phyloP scores from a whole-genome alignment of 306 rosid genomes.

The Senna siamea region DNA sequence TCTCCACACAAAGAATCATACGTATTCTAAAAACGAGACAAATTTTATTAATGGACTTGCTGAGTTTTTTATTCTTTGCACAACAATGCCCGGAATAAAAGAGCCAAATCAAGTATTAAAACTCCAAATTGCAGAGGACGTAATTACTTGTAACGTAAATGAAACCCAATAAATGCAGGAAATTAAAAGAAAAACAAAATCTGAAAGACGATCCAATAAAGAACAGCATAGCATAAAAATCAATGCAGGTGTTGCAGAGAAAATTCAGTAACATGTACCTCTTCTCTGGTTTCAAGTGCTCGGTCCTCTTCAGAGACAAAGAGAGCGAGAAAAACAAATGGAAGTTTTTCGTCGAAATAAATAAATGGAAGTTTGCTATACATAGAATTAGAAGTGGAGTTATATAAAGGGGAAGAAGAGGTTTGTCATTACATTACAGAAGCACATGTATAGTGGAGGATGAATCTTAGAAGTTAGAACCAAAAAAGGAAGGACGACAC shows the following conservation, averaged over 20 bases:
- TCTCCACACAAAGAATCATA: conserved; percentile 31
- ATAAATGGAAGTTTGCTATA: conserved; percentile 43
- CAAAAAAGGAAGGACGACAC: neutral
- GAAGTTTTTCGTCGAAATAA: no score
- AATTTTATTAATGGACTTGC: conserved; percentile 12
- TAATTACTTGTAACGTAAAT: conserved; percentile 55
- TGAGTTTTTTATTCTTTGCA: conserved; percentile 28
- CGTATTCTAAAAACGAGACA: conserved; percentile 46
- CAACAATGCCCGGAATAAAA: conserved; percentile 23
- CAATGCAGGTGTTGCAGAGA: conserved; percentile 9
- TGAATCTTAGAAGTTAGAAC: conserved; percentile 25
- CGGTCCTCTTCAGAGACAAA: conserved; percentile 28
- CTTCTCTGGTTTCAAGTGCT: conserved; percentile 36
- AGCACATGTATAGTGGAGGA: conserved; percentile 23
- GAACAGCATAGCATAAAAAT: neutral
- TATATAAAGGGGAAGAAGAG: neutral
- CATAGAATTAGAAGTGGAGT: conserved; percentile 38
- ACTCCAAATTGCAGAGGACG: conserved; percentile 12
- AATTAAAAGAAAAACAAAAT: conserved; percentile 14
- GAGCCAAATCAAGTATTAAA: conserved; percentile 43
- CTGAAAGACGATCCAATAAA: neutral
- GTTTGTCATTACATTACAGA: neutral
- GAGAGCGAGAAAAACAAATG: conserved; percentile 26
- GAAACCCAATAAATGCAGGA: conserved; percentile 43
- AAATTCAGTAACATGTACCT: conserved; percentile 34